Base-by-base conservation (phyloP, 106 monocot species). In the Acorus calamus region DNA sequence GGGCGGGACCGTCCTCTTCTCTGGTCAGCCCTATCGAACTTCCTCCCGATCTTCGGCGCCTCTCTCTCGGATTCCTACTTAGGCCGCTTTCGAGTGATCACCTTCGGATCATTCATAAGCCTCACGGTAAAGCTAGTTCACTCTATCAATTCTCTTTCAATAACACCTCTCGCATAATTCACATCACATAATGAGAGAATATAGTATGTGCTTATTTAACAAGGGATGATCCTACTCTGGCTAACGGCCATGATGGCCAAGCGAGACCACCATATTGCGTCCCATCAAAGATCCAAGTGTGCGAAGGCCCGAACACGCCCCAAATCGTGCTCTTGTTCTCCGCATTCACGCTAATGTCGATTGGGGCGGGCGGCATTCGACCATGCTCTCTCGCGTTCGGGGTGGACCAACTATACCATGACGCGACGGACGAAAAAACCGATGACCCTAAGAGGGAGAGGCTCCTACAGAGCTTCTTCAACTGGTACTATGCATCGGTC, bases 341-440 rank as follows among this genome's bases (percentile, higher is more conserved):
- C 14, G 63, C 74, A 2, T 80, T 83, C 6, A 77, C 60, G 0
- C 52, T 87, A 8, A 62, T 87, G 64, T 68, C 72, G 12, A 44
- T 88, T 6, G 87, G 87, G 12, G 67, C 77, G 3, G 84, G 78
- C 3, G 84, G 80, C 47, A 55, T 88, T 41, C 64, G 83, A 12
- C 88, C 88, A 5, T 88, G 88, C 70, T 75, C 69, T 11, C 68
- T 84, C 10, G 69, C 81, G 42, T 88, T 88, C 58, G 88, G 88
- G 2, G 84, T 80, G 46, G 88, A 88, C 66, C 88, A 84, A 56
- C 67, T 88, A 28, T 10, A 64, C 47, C 9, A 66, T 0, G 11
- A 0, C 11, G 50, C 67, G 12, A 28, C 1, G 28, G 28, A 28
- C 1, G 28, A 28, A 28, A 28, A 28, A 28, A 28, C 28, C 28